Conservation (phyloP, 1,284 basidiomycete genomes). For the Fistulinella staudtii region DNA sequence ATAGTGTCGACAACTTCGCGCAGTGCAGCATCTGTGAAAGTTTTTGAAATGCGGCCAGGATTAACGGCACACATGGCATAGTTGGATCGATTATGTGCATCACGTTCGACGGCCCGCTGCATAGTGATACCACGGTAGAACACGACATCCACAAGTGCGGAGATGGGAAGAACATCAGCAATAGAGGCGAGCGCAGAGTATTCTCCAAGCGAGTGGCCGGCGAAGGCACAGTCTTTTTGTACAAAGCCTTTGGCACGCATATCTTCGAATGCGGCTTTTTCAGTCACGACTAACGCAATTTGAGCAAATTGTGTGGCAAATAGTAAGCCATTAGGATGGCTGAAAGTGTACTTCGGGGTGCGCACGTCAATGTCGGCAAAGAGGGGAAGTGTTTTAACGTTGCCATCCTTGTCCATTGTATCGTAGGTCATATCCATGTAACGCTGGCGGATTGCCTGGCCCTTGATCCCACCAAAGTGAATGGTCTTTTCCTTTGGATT, state of each 20-base stretch:
- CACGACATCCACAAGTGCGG: slow-evolving; percentile 95
- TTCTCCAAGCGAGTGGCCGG: slow-evolving; percentile 97
- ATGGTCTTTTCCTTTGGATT: slow-evolving; percentile 97
- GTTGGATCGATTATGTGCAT: slow-evolving; percentile 87
- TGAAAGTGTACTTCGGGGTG: slow-evolving; percentile 95
- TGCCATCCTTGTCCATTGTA: slow-evolving; percentile 91
- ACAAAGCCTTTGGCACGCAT: slow-evolving; percentile 96
- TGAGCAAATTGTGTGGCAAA: slow-evolving; percentile 99
- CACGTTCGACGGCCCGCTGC: slow-evolving; percentile 97
- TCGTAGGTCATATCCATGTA: slow-evolving; percentile 99
- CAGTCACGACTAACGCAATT: slow-evolving; percentile 95
- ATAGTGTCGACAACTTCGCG: slow-evolving; percentile 95
- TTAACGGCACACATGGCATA: slow-evolving; percentile 99
- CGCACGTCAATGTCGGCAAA: slow-evolving; percentile 92
- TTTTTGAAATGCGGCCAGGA: slow-evolving; percentile 90
- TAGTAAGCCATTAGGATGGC: slow-evolving; percentile 90
- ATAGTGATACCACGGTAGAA: slow-evolving; percentile 99
- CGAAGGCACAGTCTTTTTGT: slow-evolving; percentile 88
- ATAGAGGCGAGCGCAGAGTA: slow-evolving; percentile 98
- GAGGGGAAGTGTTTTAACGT: slow-evolving; percentile 90
- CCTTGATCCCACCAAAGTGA: slow-evolving; percentile 98
- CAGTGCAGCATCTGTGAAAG: slow-evolving; percentile 89
- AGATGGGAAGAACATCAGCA: slow-evolving; percentile 92
- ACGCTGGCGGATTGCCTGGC: slow-evolving; percentile 93
- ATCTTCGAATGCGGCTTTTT: slow-evolving; percentile 97